Evolutionary conservation across 2,329 filamentous ascomycete genomes (phyloP).

Genomic region (Aspergillus versicolor): DNA sequence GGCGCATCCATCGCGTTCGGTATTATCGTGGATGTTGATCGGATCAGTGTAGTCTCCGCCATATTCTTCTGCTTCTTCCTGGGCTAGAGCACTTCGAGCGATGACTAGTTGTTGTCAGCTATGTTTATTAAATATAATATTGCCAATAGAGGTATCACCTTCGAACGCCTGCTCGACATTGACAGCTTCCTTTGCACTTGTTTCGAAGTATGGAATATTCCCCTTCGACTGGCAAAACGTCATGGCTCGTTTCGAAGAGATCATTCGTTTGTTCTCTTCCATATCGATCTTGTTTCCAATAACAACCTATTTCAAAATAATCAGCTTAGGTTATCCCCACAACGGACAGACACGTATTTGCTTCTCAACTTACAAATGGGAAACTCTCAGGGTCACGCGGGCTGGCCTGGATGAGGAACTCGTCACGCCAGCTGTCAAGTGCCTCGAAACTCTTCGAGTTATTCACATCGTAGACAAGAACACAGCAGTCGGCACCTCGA

Average conservation of each 20-base stretch:
- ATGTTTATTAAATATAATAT: neutral
- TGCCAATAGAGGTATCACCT: conserved; percentile 45
- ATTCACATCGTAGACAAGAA: conserved; percentile 97
- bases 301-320: conserved; percentile 63
- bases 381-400: conserved; percentile 96
- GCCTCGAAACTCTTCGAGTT: conserved; percentile 99
- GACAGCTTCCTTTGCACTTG: conserved; percentile 96
- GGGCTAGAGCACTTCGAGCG: conserved; percentile 87
- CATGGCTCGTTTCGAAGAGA: conserved; percentile 93
- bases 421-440: conserved; percentile 96
- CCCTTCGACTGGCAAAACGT: conserved; percentile 98
- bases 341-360: neutral
- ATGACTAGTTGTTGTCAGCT: conserved; percentile 64
- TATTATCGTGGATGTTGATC: conserved; percentile 96
- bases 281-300: conserved; percentile 99
- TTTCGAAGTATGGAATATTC: conserved; percentile 98
- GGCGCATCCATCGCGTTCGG: conserved; percentile 86
- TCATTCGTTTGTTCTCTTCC: conserved; percentile 95
- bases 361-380: conserved; percentile 75
- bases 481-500: conserved; percentile 94
- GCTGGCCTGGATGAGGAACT: conserved; percentile 96
- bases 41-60: conserved; percentile 96
- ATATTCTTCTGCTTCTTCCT: conserved; percentile 98
- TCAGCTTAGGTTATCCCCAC: conserved; percentile 1
- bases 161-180: conserved; percentile 91